A percentile compares a stretch with the other conserved stretches of the same genome.
Conservation (phyloP, 306 rosid genomes). For the Castanospermum australe region DNA sequence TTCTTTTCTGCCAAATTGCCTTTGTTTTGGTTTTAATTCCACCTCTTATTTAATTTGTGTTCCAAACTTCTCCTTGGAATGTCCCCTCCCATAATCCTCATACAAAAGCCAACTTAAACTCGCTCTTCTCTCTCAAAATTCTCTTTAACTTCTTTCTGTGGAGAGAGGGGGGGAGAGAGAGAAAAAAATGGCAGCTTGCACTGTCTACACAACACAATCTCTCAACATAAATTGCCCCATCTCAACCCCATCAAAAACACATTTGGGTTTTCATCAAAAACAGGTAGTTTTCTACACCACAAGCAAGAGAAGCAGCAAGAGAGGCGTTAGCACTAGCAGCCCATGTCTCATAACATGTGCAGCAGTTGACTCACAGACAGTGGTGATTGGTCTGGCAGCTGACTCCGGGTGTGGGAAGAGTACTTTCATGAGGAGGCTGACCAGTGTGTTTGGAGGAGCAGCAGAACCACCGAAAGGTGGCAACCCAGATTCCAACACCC, state of each 20-base stretch:
- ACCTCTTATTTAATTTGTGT: conserved; percentile 49
- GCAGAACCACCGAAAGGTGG: conserved; percentile 98
- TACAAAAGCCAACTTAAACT: conserved; percentile 31
- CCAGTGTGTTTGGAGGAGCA: conserved; percentile 94
- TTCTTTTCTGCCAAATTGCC: conserved; percentile 35
- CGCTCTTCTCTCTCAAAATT: conserved; percentile 34
- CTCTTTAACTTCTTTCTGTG: conserved; percentile 24
- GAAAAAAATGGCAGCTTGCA: conserved; percentile 70
- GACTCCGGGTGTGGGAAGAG: conserved; percentile 99
- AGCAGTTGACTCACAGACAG: conserved; percentile 59
- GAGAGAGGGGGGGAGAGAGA: conserved; percentile 9
- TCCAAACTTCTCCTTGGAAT: conserved; percentile 40
- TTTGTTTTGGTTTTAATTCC: conserved; percentile 40
- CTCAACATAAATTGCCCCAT: conserved; percentile 66
- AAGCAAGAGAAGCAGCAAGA: conserved; percentile 38
- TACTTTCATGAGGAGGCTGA: conserved; percentile 96
- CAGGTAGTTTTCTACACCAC: conserved; percentile 73
- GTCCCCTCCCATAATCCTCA: conserved; percentile 34
- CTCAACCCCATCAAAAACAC: conserved; percentile 63
- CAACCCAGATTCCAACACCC: conserved; percentile 93
- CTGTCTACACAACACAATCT: conserved; percentile 82
- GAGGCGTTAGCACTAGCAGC: background rate
- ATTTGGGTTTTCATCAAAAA: conserved; percentile 61
- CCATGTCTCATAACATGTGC: conserved; percentile 67
- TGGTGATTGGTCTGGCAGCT: conserved; percentile 96